Conservation (phyloP, 352 stramenopile genomes). For the Pythium rishiriense region DNA sequence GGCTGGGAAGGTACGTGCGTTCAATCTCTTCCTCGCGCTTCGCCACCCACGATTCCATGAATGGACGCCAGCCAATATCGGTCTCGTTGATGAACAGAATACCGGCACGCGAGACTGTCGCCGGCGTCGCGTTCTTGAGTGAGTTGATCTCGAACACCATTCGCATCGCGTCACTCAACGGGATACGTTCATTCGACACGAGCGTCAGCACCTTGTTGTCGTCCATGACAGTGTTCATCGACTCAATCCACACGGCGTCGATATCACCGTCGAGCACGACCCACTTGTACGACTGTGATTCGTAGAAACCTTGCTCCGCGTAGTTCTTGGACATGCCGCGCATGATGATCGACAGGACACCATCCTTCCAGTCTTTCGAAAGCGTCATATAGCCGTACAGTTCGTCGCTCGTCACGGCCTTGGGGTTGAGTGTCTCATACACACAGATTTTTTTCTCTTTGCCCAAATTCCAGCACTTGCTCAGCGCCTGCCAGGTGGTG, state of each 20-base stretch:
- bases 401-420: conserved; percentile 89
- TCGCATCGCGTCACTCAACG: conserved; percentile 80
- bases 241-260: conserved; percentile 89
- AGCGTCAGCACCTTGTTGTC: conserved; percentile 97
- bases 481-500: conserved; percentile 82
- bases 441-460: conserved; percentile 90
- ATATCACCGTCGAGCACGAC: conserved; percentile 88
- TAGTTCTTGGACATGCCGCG: conserved; percentile 91
- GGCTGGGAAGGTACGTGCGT: conserved; percentile 88
- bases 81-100: conserved; percentile 90
- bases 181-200: conserved; percentile 87
- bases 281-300: conserved; percentile 92
- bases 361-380: conserved; percentile 90
- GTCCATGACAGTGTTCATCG: conserved; percentile 98
- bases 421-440: conserved; percentile 89
- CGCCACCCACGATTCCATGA: conserved; percentile 96
- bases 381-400: conserved; percentile 94
- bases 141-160: conserved; percentile 92
- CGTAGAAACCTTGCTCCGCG: conserved; percentile 92
- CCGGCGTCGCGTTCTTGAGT: conserved; percentile 85
- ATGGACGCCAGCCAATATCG: conserved; percentile 94
- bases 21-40: conserved; percentile 90
- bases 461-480: conserved; percentile 86
- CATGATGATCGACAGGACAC: conserved; percentile 90
- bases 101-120: conserved; percentile 84